Evolutionary conservation across 495 filamentous ascomycete species (phyloP).

Genomic region (Podospora appendiculata): DNA sequence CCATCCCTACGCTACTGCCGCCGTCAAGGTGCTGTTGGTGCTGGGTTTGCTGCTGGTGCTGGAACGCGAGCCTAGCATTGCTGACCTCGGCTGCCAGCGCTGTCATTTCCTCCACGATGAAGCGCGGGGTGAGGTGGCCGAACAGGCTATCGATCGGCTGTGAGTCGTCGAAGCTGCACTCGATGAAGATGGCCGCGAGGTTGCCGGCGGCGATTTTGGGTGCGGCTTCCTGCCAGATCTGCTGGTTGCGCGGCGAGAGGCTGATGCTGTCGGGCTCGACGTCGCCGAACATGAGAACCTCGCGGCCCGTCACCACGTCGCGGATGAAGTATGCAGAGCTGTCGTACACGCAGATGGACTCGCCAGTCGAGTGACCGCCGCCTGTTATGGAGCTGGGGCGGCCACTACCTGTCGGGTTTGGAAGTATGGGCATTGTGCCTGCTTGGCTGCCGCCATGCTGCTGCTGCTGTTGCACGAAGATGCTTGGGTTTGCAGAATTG

Average conservation of each 20-base stretch:
- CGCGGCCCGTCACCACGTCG: conserved; percentile 54
- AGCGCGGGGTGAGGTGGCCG: conserved; percentile 79
- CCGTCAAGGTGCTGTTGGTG: not conserved
- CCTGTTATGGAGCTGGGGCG: conserved; percentile 15
- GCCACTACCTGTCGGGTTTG: not conserved
- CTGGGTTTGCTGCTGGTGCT: conserved; percentile 6
- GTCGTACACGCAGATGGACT: conserved; percentile 58
- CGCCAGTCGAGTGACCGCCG: conserved; percentile 16
- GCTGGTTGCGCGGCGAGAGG: conserved; percentile 65
- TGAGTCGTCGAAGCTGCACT: conserved; percentile 82
- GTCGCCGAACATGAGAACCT: conserved; percentile 91
- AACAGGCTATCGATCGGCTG: conserved; percentile 69
- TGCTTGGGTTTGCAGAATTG: conserved; percentile 12
- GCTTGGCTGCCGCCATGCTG: conserved; percentile 6
- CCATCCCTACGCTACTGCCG: not conserved
- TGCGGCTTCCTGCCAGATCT: conserved; percentile 79
- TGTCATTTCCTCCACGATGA: conserved; percentile 68
- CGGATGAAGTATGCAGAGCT: conserved; percentile 90
- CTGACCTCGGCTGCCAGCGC: conserved; percentile 61
- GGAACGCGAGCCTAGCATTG: conserved; percentile 16
- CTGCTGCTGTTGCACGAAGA: conserved; percentile 10
- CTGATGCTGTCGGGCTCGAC: conserved; percentile 88
- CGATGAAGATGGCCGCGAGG: conserved; percentile 80
- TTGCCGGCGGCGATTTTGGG: conserved; percentile 63
- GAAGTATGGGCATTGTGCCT: not conserved